Percentiles rank a stretch among this genome's conserved stretches.
These are phyloP conservation scores for Phialocephala sp. DNA, from an alignment of 2,329 filamentous ascomycete genomes.

Conservation along the genomic window DNA sequence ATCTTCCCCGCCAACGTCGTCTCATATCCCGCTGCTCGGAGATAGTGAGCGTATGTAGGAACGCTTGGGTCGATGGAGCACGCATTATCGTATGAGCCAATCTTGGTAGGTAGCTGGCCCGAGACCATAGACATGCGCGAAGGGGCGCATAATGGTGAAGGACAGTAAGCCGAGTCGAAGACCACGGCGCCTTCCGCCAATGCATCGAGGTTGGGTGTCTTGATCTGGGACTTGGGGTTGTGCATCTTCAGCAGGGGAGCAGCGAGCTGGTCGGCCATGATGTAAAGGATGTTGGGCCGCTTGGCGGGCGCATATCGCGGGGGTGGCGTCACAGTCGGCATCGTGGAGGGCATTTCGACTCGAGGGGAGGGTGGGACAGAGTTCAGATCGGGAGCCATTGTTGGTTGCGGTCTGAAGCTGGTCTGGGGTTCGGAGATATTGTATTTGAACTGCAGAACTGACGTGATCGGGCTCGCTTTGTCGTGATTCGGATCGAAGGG, in stretches of 20 bases:
- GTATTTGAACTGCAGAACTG: conserved; percentile 10
- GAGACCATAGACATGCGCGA: conserved; percentile 95
- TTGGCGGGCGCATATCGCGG: conserved; percentile 23
- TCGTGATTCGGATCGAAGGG: not conserved
- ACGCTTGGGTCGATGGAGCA: conserved; percentile 82
- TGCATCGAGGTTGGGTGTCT: conserved; percentile 87
- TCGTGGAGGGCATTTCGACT: conserved; percentile 29
- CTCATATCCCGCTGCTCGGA: conserved; percentile 84
- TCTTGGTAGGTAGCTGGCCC: conserved; percentile 88
- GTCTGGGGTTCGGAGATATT: conserved; percentile 5
- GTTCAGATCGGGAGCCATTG: conserved; percentile 77
- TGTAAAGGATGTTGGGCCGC: conserved; percentile 83
- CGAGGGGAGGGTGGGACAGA: conserved; percentile 65
- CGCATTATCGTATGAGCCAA: conserved; percentile 91
- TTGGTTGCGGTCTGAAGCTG: conserved; percentile 17
- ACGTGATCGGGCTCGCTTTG: conserved; percentile 7
- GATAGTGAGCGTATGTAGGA: conserved; percentile 91
- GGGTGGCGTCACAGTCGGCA: conserved; percentile 36
- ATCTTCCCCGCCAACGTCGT: conserved; percentile 94
- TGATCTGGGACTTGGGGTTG: conserved; percentile 86
- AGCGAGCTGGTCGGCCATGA: conserved; percentile 96
- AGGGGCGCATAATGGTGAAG: conserved; percentile 88
- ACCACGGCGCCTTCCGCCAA: conserved; percentile 83
- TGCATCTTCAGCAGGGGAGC: conserved; percentile 92
- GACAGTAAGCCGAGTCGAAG: conserved; percentile 94